phyloP scores from a whole-genome alignment of 331 rosid genomes.

The Quercus phellos region DNA sequence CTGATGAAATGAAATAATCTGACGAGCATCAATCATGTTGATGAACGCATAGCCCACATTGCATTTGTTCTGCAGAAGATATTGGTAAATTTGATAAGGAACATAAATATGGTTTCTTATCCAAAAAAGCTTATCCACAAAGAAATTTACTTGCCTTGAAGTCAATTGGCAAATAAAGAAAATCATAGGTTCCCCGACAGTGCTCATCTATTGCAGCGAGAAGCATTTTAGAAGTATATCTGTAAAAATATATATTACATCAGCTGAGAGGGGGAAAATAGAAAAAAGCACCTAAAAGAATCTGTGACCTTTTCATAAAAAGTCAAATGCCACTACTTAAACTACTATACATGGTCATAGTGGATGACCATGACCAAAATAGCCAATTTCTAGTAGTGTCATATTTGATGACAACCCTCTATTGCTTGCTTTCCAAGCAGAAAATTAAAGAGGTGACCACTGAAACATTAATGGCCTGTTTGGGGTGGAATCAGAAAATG shows the following conservation, averaged over 20 bases:
- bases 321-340: neutral
- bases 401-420: neutral
- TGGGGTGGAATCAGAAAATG: conserved; percentile 7
- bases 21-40: conserved; percentile 76
- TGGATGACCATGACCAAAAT: conserved; percentile 3
- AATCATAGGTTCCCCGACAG: conserved; percentile 86
- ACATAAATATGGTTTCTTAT: conserved; percentile 6
- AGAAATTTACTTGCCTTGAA: conserved; percentile 62
- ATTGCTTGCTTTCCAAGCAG: neutral
- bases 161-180: conserved; percentile 84
- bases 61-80: conserved; percentile 71
- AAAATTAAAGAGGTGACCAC: neutral
- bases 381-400: too few relatives aligned
- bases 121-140: conserved; percentile 15
- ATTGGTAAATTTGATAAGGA: conserved; percentile 24
- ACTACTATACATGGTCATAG: neutral
- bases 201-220: conserved; percentile 82
- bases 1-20: conserved; percentile 79
- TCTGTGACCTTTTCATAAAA: neutral
- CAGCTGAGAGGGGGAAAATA: neutral
- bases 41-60: conserved; percentile 92
- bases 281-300: conserved; percentile 8
- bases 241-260: conserved; percentile 19
- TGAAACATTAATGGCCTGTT: conserved; percentile 9
- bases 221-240: conserved; percentile 93